Percentiles rank a stretch among this genome's conserved stretches.
Evolutionary conservation across 192 early-diverging fungal genomes (phyloP).

Genomic region (Nowakowskiella sp.): DNA sequence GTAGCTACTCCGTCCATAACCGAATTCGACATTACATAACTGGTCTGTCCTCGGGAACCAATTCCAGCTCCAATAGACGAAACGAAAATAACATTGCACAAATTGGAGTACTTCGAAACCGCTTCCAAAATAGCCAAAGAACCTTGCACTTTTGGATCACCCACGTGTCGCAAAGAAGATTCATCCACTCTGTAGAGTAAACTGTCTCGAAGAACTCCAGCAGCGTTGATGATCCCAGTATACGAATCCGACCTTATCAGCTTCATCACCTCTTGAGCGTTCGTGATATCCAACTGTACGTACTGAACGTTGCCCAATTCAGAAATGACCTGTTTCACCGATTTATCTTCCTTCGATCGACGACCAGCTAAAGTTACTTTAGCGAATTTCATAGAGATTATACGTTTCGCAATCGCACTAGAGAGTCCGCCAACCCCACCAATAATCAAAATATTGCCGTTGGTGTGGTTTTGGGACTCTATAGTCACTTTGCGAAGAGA

Average conservation of each 20-base stretch:
- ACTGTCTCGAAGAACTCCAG: slow-evolving; percentile 1
- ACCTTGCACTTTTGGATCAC: slow-evolving; percentile 1
- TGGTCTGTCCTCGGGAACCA: slow-evolving; percentile 3
- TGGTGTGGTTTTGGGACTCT: too few species aligned
- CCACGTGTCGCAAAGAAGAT: background rate
- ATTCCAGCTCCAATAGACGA: slow-evolving; percentile 4
- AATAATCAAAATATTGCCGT: slow-evolving; percentile 3
- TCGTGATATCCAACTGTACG: too few species aligned
- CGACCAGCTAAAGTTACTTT: slow-evolving; percentile 1
- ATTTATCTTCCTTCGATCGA: too few species aligned
- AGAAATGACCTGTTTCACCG: too few species aligned
- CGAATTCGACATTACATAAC: slow-evolving; percentile 8
- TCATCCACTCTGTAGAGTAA: background rate
- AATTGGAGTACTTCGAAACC: background rate
- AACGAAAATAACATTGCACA: background rate
- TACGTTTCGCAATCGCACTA: background rate
- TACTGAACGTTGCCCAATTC: too few species aligned
- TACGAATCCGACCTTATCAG: background rate
- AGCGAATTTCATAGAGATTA: background rate
- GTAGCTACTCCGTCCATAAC: background rate
- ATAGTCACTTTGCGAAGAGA: too few species aligned
- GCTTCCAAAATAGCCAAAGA: background rate
- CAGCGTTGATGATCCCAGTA: slow-evolving; percentile 2
- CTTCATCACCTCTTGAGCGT: too few species aligned
- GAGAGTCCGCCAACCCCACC: slow-evolving; percentile 6